Base-by-base conservation (phyloP, 371 early-diverging fungal species). In the Syncephalastrum monosporum region DNA sequence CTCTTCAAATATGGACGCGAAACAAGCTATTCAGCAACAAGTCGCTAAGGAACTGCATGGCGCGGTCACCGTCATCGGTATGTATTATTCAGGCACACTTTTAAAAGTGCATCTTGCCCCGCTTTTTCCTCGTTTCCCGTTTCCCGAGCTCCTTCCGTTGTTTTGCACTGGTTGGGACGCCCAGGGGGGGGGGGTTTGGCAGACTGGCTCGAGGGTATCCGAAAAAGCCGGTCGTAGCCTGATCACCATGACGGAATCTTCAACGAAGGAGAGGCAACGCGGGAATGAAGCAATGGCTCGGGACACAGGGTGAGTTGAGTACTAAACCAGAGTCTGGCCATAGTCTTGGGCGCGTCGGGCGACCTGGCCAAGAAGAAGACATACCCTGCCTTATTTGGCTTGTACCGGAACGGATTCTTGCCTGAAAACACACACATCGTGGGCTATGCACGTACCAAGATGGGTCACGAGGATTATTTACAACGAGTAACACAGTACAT, bases 341-440 rank as follows among this genome's bases (percentile, higher is more conserved):
- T 74, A 81, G 94, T 94, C 14, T 81, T 94, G 47, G 94, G 94
- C 52, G 94, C 94, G 16, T 92, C 92, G 16, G 94, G 96, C 48
- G 96, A 96, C 63, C 81, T 96, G 61, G 96, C 95, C 56, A 94
- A 93, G 82, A 95, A 95, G 68, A 99, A 99, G 84, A 94, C 99
- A n/a, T 97, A 94, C 68, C 98, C 98, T 17, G 95, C 98, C 7
- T 85, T 96, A 25, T 99, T 88, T 68, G 90, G 87, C 50, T 85
- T 93, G 47, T 95, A 75, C 69, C 81, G 75, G 42, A 82, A 87
- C 62, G 77, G 80, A 5, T 90, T 89, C 67, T 79, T 96, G 19
- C 91, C 93, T 4, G 69, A 79, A 13, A 84, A 87, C 47, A 75
- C 84, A 19, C 74, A 84, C 42, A 93, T 99, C 59, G 76, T 99